A percentile compares a stretch with the other conserved stretches of the same genome.
Evolutionary conservation across 495 filamentous ascomycete species (phyloP).

Genomic region (Penicillium canariense): DNA sequence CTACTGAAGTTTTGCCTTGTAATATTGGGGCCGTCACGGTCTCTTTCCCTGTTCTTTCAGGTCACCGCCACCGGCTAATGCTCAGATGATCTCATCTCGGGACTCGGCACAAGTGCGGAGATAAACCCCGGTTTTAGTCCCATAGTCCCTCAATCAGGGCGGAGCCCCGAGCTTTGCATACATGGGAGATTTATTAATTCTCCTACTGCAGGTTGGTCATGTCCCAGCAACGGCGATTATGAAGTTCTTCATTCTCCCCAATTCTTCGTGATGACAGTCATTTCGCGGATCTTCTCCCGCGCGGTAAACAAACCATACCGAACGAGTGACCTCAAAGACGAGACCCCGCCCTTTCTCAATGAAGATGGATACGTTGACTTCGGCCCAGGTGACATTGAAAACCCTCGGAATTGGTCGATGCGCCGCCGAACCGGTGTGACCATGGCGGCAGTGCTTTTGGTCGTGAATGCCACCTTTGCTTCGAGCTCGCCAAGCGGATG

Average conservation of each 20-base stretch:
- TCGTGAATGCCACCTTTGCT: constrained; percentile 55
- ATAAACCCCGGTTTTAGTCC: constrained; percentile 3
- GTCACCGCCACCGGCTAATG: neutral
- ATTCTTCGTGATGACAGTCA: constrained; percentile 9
- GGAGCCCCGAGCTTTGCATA: neutral
- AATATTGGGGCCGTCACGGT: too few species aligned
- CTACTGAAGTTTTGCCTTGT: too few species aligned
- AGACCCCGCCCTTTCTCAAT: constrained; percentile 27
- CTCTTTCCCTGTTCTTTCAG: too few species aligned
- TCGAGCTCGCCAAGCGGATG: constrained; percentile 51
- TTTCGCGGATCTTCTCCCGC: constrained; percentile 16
- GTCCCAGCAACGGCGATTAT: neutral
- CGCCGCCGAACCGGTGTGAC: constrained; percentile 45
- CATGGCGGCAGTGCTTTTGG: constrained; percentile 40
- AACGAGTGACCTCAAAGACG: constrained; percentile 10
- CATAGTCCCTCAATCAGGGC: neutral
- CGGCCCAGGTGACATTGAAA: constrained; percentile 44
- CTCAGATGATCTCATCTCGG: constrained; percentile 6
- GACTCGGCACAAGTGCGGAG: constrained; percentile 9
- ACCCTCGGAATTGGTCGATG: constrained; percentile 52
- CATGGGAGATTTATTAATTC: neutral
- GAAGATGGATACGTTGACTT: constrained; percentile 46
- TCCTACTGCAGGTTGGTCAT: neutral
- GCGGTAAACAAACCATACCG: constrained; percentile 20
- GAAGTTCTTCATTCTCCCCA: neutral